Evolutionary conservation across 2,329 filamentous ascomycete genomes (phyloP), one percentile per base, ranked within the genome.

Genomic region (Scedosporium apiospermum): DNA sequence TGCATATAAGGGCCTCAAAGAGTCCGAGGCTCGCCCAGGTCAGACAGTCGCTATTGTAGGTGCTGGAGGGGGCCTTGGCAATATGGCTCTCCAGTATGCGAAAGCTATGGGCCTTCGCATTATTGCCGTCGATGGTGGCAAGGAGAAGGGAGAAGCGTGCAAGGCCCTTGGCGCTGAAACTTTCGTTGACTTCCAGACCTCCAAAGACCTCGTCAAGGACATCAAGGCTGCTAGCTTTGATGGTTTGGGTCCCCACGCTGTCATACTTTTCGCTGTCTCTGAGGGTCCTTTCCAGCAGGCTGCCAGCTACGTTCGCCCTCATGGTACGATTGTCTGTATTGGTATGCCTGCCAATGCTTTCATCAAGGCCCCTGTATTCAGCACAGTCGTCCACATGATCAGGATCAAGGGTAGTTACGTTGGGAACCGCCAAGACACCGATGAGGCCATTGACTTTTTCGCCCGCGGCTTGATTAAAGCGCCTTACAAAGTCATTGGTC

Each of bases 251-350:
- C 92, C 93, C 4, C 89, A 96, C 70, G 93, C 91, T 46, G 92
- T 93, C 65, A 81, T 97, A 67, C 82, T 97, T 53, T 85, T 97
- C 64, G 93, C 93, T 65, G 92, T 91, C 61, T 84, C 81, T 69
- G 93, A 97, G 83, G 91, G 88, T 80, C 93, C 93, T 62, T 97
- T 97, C 87, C 91, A 96, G 79, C 93, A 97, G 79, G 93, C 93
- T 53, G 87, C 90, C 58, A 87, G 84, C 76, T 96, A 97, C 76
- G 88, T 96, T 65, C 89, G 93, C 64, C 84, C 91, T 63, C 86
- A 87, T 65, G 93, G 93, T 64, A 83, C 85, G 42, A 89, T 97
- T 71, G 84, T 97, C 66, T 93, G 90, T 76, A 95, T 98, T 70
- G 93, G 93, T 71, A 81, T 97, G 27, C 93, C 93, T 4, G 88